These are phyloP conservation scores for Sporothrix curviconia DNA, from an alignment of 2,329 filamentous ascomycete genomes.

Conservation along the genomic window DNA sequence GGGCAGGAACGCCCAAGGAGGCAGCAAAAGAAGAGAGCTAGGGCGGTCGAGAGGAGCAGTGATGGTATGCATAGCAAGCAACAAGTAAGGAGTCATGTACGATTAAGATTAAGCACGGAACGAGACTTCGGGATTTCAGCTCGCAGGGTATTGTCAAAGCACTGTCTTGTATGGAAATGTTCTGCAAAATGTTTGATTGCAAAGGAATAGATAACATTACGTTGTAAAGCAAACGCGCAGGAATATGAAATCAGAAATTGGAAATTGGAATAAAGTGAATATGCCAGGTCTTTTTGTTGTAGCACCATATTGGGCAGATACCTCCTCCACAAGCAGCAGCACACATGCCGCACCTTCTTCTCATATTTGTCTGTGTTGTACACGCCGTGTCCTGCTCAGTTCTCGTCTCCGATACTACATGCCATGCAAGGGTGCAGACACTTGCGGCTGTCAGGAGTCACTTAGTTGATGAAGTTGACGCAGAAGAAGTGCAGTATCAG, in stretches of 20 bases:
- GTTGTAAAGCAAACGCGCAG: background rate
- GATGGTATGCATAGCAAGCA: background rate
- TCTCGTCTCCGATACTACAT: background rate
- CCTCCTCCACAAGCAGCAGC: too few species aligned
- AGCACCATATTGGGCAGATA: background rate
- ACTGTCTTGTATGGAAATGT: background rate
- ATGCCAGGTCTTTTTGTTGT: conserved; percentile 10
- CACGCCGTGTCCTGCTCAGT: background rate
- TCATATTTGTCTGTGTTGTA: background rate
- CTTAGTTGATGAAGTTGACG: conserved; percentile 98
- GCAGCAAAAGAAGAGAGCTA: background rate
- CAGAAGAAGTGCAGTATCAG: conserved; percentile 97
- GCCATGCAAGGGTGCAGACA: too few species aligned
- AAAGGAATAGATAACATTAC: background rate
- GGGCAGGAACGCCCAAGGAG: conserved; percentile 14
- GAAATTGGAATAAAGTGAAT: background rate
- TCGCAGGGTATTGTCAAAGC: too few species aligned
- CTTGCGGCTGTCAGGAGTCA: background rate
- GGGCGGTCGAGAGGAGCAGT: too few species aligned
- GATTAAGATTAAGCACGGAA: too few species aligned
- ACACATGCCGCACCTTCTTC: background rate
- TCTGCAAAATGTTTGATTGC: too few species aligned
- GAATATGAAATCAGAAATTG: background rate
- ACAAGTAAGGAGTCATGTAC: too few species aligned
- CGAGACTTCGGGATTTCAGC: too few species aligned